A percentile compares a stretch with the other conserved stretches of the same genome.
Conservation (phyloP, 768 basidiomycete species). For the Dendrothele bispora region DNA sequence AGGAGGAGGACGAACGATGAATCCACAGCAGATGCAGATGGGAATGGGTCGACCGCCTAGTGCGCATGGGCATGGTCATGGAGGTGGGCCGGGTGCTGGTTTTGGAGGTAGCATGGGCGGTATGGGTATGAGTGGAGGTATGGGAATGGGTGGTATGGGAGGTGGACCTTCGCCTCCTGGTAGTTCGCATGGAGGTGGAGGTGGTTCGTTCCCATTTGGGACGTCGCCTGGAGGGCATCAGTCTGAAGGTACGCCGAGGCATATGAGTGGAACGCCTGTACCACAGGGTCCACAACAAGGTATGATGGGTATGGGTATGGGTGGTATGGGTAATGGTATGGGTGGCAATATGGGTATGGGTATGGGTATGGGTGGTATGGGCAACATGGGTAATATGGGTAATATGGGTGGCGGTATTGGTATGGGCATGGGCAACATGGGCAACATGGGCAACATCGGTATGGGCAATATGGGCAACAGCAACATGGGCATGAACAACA, state of each 20-base stretch:
- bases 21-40: constrained; percentile 35
- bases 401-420: too few species aligned
- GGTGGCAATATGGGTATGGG: constrained; percentile 7
- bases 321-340: too few species aligned
- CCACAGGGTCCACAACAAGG: too few species aligned
- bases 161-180: constrained; percentile 2
- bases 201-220: constrained; percentile 1
- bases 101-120: constrained; percentile 23
- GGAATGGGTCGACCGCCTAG: constrained; percentile 20
- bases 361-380: constrained; percentile 7
- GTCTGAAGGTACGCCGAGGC: constrained; percentile 36
- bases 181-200: constrained; percentile 3
- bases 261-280: too few species aligned
- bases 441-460: constrained; percentile 1
- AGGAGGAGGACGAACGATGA: constrained; percentile 14
- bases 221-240: constrained; percentile 16
- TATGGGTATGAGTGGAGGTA: constrained; percentile 23
- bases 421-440: constrained; percentile 6
- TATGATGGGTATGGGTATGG: too few species aligned
- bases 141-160: constrained; percentile 7
- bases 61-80: not conserved
- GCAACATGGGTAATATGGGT: not conserved
- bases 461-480: not conserved
- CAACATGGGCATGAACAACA: not conserved
- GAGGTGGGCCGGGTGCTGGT: not conserved